Conservation (phyloP, 106 monocot species). For the Acorus calamus region DNA sequence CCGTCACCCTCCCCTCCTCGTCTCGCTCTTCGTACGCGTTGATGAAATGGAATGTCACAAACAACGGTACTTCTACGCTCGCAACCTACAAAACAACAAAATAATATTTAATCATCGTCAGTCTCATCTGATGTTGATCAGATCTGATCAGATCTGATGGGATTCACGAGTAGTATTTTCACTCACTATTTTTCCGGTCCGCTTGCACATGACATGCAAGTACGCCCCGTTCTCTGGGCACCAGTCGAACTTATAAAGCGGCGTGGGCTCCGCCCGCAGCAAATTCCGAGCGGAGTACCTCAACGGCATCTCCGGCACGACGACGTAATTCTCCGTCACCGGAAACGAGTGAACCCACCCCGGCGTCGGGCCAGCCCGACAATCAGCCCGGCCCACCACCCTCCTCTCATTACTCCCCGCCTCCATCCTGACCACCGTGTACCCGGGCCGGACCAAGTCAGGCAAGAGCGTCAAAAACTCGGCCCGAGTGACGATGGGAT, state of each 20-base stretch:
- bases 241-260: conserved; percentile 96
- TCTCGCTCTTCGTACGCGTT: conserved; percentile 90
- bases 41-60: conserved; percentile 94
- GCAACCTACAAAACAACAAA: conserved; percentile 34
- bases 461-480: conserved; percentile 81
- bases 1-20: conserved; percentile 54
- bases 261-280: conserved; percentile 79
- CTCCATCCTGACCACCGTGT: conserved; percentile 78
- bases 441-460: conserved; percentile 72
- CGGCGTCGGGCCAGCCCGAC: conserved; percentile 64
- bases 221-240: conserved; percentile 60
- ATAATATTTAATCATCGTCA: neutral
- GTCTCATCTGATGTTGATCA: too few relatives aligned
- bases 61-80: conserved; percentile 84
- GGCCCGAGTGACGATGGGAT: conserved; percentile 69
- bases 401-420: conserved; percentile 68
- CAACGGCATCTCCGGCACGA: conserved; percentile 96
- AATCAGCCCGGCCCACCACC: conserved; percentile 68
- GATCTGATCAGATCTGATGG: too few relatives aligned
- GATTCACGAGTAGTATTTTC: neutral
- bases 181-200: conserved; percentile 66
- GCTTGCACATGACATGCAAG: conserved; percentile 84
- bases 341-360: conserved; percentile 99
- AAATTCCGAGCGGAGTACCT: conserved; percentile 69
- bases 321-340: conserved; percentile 68